A percentile compares a stretch with the other conserved stretches of the same genome.
Conservation (phyloP, 2,329 filamentous ascomycete species). For the Cladorrhinum sp. region DNA sequence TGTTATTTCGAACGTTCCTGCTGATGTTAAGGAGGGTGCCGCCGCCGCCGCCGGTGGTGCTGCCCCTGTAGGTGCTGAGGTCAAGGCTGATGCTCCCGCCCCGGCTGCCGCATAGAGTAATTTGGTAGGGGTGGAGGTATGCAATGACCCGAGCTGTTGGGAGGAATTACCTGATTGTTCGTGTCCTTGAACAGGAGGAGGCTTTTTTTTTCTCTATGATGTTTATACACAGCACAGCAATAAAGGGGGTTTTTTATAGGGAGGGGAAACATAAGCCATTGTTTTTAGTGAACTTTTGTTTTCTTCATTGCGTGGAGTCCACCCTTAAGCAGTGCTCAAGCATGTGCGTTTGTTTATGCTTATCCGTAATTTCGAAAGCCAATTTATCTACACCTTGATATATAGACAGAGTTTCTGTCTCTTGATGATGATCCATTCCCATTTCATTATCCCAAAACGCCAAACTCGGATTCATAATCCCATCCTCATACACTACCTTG, state of each 20-base stretch:
- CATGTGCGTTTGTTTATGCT: too few relatives aligned
- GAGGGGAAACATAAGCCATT: neutral
- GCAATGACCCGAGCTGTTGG: neutral
- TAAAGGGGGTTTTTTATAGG: neutral
- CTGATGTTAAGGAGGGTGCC: slow-evolving; percentile 35
- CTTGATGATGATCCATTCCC: too few relatives aligned
- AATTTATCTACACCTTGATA: too few relatives aligned
- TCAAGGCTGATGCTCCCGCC: slow-evolving; percentile 14
- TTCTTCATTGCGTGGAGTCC: too few relatives aligned
- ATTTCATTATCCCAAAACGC: too few relatives aligned
- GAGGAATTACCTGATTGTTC: neutral
- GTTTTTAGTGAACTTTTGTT: neutral
- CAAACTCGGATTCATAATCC: too few relatives aligned
- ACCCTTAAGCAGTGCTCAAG: too few relatives aligned
- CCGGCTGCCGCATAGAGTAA: slow-evolving; percentile 29
- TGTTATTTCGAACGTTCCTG: slow-evolving; percentile 36
- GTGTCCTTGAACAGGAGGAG: neutral
- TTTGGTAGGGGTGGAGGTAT: neutral
- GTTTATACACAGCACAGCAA: neutral
- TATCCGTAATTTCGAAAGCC: too few relatives aligned
- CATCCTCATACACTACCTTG: too few relatives aligned
- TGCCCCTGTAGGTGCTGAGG: slow-evolving; percentile 31
- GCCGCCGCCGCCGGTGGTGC: slow-evolving; percentile 34
- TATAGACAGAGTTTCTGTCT: too few relatives aligned
- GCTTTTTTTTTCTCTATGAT: neutral